Base-by-base conservation (phyloP, 2,329 filamentous ascomycete species). In the Exophiala lecanii-corni region DNA sequence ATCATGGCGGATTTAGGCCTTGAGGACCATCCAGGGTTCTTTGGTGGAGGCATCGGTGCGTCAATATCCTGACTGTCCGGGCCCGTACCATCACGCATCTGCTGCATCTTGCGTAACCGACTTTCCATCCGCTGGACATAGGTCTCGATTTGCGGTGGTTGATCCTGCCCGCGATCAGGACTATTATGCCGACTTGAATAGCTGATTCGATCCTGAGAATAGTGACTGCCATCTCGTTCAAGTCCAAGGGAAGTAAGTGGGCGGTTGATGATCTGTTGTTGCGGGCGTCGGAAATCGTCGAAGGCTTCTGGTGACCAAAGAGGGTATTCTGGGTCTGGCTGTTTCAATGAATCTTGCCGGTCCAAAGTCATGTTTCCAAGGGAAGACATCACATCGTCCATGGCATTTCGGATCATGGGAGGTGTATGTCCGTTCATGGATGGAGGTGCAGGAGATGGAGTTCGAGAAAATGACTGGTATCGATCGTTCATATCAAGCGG, bases 341-440 rank as follows among this genome's bases (percentile, higher is more conserved):
- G 39, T 19, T 76, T 74, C 50, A 71, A 71, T 20, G 68, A 63
- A 9, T 60, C 64, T 16, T 74, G 68, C 43, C 75, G 74, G 31
- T 77, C 71, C 55, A 82, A 72, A 13, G 83, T 83, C 72, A 98
- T 86, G 47, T 89, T 89, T 59, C 94, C 84, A 32, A 98, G 67
- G 43, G 92, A 94, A 53, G 92, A 88, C 80, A 97, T 96, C 3
- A 98, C 89, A 63, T 94, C 91, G 59, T 97, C 91, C 89, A 98
- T 98, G 1, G 92, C 92, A 62, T 89, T 88, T 46, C 92, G 78
- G 2, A 98, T 70, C 0, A 92, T 92, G 2, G 92, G 97, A 1
- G 92, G 92, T 0, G 92, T 98, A 62, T 86, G 70, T 1, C 80
- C 81, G 33, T 74, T 78, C 28, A 71, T 70, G 34, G 74, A 78